These are phyloP conservation scores for Epichloe aotearoae DNA, from an alignment of 2,329 filamentous ascomycete genomes.

Conservation along the genomic window DNA sequence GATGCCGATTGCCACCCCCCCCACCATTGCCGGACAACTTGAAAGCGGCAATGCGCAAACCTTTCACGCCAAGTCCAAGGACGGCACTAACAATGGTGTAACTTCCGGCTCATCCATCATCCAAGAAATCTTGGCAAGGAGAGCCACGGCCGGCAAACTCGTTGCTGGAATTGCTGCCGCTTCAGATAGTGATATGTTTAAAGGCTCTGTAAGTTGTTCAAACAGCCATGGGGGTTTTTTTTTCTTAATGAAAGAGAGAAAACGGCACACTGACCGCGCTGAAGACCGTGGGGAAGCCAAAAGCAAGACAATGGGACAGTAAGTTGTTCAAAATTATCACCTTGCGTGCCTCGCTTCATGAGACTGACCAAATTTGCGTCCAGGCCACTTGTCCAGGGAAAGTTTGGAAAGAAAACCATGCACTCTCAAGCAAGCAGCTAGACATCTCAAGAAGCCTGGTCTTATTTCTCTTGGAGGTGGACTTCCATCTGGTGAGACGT, in stretches of 20 bases:
- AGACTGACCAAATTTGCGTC: not conserved
- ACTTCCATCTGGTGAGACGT: constrained; percentile 76
- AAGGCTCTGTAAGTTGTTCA: constrained; percentile 45
- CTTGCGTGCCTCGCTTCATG: not conserved
- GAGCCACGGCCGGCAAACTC: constrained; percentile 58
- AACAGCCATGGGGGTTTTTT: too few species aligned
- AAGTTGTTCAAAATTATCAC: constrained; percentile 24
- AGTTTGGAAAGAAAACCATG: constrained; percentile 47
- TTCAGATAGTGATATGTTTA: constrained; percentile 73
- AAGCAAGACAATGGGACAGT: constrained; percentile 77
- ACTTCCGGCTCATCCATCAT: constrained; percentile 13
- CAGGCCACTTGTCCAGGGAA: constrained; percentile 52
- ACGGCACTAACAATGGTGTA: constrained; percentile 4
- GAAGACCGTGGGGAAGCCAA: constrained; percentile 46
- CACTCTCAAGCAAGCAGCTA: constrained; percentile 73
- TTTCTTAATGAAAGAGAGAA: not conserved
- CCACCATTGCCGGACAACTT: not conserved
- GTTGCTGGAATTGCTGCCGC: constrained; percentile 64
- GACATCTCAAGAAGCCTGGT: constrained; percentile 64
- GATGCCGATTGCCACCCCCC: constrained; percentile 4
- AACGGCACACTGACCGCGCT: not conserved
- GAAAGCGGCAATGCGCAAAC: constrained; percentile 3
- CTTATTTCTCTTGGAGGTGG: constrained; percentile 89
- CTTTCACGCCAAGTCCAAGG: constrained; percentile 6
- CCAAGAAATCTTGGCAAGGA: constrained; percentile 22